Conservation (phyloP, 108 stramenopile species). For the Skeletonema potamos region DNA sequence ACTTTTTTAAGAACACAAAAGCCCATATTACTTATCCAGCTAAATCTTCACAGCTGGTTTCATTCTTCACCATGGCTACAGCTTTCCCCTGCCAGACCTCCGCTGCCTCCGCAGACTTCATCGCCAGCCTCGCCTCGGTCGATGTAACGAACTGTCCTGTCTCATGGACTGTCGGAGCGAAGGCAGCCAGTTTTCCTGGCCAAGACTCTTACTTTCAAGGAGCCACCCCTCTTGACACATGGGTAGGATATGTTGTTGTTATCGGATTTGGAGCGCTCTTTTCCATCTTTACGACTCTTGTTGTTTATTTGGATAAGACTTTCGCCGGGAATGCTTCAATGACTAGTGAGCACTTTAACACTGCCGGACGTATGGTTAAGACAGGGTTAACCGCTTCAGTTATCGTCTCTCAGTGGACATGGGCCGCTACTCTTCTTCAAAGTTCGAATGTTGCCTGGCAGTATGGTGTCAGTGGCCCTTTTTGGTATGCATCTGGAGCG, state of each 20-base stretch:
- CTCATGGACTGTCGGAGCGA: not conserved
- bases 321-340: conserved; percentile 64
- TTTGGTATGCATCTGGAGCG: conserved; percentile 93
- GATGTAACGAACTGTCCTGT: not conserved
- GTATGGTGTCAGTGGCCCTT: conserved; percentile 92
- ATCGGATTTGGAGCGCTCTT: conserved; percentile 86
- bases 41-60: too few species aligned
- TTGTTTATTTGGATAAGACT: conserved; percentile 73
- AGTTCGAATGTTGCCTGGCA: conserved; percentile 89
- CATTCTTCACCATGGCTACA: not conserved
- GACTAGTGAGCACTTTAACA: conserved; percentile 89
- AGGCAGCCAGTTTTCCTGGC: not conserved
- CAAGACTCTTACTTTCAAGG: conserved; percentile 79
- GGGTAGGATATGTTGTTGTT: conserved; percentile 75
- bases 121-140: not conserved
- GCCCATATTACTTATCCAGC: too few species aligned
- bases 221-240: conserved; percentile 51
- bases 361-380: conserved; percentile 91
- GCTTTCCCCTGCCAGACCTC: not conserved
- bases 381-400: conserved; percentile 91
- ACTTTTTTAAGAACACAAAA: too few species aligned
- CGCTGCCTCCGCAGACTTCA: not conserved
- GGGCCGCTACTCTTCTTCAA: conserved; percentile 95
- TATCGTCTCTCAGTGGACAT: conserved; percentile 93
- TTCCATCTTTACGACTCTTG: conserved; percentile 73